Base-by-base conservation (phyloP, 208 protist species). In the Phytomonas sp. region DNA sequence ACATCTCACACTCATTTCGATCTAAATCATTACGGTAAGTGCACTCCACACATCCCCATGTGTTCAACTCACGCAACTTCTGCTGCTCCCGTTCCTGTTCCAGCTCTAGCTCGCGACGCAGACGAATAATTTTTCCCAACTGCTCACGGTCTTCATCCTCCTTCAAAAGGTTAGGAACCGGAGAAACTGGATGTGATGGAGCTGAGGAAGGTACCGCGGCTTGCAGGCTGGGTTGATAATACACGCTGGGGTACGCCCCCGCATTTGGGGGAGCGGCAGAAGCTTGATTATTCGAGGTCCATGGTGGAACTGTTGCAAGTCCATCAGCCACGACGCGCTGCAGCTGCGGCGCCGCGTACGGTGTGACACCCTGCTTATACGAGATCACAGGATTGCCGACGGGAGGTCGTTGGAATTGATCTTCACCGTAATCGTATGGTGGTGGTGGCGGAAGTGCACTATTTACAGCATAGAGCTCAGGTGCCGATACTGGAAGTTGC, bases 101-200 rank as follows among this genome's bases (percentile, higher is more conserved):
- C 64, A 66, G 71, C 77, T 94, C 85, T 32, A 94, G 74, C 73
- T 94, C 84, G 53, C 81, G 79, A 56, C 89, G 85, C 69, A 94
- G 79, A 17, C 86, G 83, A 69, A 90, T 87, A 62, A 94, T 94
- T 60, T 89, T 87, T 69, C 92, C 89, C 65, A 94, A 70, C 69
- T 94, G 89, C 63, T 70, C 78, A 13, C 73, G 62, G 73, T 94
- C 89, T 40, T 92, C 85, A 60, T 94, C 85, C 65, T 94, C 88
- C 33, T 64, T 33, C 7, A 67, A 75, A 17, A 29, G 66, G 23
- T 56, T 51, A 8, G 66, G 64, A 26, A 66, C 65, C 30, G 33
- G 32, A 17, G 43, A 37, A 1, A 13, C n/a, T n/a, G n/a, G n/a
- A n/a, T n/a, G n/a, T n/a, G n/a, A n/a, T n/a, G n/a, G n/a, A n/a